These are phyloP conservation scores for Xylariaceae sp. DNA, from an alignment of 2,329 filamentous ascomycete genomes.

Conservation along the genomic window DNA sequence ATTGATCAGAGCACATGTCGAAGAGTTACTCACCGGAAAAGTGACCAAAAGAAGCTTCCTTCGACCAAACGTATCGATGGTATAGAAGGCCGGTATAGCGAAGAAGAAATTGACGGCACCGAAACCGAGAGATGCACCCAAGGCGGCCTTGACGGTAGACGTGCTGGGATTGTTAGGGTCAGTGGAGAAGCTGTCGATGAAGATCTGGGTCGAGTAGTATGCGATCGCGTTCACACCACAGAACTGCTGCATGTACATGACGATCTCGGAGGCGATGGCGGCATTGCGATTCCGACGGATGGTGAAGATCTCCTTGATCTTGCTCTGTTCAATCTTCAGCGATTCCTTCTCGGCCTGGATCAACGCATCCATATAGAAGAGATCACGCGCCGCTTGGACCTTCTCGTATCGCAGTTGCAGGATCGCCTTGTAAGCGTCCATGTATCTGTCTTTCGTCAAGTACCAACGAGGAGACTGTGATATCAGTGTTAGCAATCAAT, in stretches of 20 bases:
- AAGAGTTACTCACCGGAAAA: constrained; percentile 42
- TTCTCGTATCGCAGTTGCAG: constrained; percentile 44
- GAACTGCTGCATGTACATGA: constrained; percentile 64
- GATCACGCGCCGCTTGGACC: constrained; percentile 50
- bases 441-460: constrained; percentile 43
- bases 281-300: constrained; percentile 59
- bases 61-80: constrained; percentile 64
- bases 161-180: constrained; percentile 26
- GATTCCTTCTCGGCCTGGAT: constrained; percentile 51
- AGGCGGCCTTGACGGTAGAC: constrained; percentile 46
- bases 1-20: too few species aligned
- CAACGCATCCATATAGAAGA: constrained; percentile 53
- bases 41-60: constrained; percentile 58
- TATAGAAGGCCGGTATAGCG: constrained; percentile 57
- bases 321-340: constrained; percentile 45
- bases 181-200: constrained; percentile 41
- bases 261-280: constrained; percentile 54
- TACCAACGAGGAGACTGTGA: constrained; percentile 35
- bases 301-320: constrained; percentile 53
- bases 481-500: constrained; percentile 6
- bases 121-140: constrained; percentile 58
- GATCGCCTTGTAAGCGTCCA: constrained; percentile 44
- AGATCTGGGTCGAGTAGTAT: constrained; percentile 57
- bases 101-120: constrained; percentile 62
- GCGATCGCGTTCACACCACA: constrained; percentile 44